Conservation (phyloP, 2,329 filamentous ascomycete genomes). For the Dissoconium aciculare region DNA sequence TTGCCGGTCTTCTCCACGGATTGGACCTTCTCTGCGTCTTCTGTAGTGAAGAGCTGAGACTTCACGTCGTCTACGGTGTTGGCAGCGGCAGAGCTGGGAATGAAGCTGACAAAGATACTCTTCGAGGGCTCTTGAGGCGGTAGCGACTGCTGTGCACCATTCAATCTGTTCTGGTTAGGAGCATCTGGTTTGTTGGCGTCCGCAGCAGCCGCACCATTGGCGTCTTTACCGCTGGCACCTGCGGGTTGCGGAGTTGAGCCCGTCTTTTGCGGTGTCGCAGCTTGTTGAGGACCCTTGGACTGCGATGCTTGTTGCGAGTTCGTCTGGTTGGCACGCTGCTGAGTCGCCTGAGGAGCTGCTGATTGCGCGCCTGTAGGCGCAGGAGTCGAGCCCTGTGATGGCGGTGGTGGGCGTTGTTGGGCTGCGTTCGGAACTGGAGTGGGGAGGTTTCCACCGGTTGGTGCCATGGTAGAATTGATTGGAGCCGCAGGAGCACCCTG, state of each 20-base stretch:
- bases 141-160: conserved; percentile 8
- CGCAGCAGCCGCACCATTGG: conserved; percentile 30
- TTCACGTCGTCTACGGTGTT: conserved; percentile 53
- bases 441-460: conserved; percentile 25
- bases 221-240: conserved; percentile 15
- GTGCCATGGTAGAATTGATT: conserved; percentile 24
- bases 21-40: conserved; percentile 67
- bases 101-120: conserved; percentile 75
- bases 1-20: conserved; percentile 56
- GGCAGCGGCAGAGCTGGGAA: not conserved
- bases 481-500: conserved; percentile 27
- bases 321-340: conserved; percentile 13
- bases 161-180: conserved; percentile 35
- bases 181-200: conserved; percentile 26
- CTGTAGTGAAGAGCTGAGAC: conserved; percentile 59
- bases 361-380: conserved; percentile 13
- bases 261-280: conserved; percentile 23
- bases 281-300: conserved; percentile 12
- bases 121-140: conserved; percentile 35
- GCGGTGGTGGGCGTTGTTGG: conserved; percentile 20
- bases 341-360: conserved; percentile 18
- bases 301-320: conserved; percentile 17
- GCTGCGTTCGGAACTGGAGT: conserved; percentile 21
- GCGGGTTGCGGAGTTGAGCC: conserved; percentile 15
- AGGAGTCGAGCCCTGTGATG: conserved; percentile 22